Conservation (phyloP, 2,329 filamentous ascomycete species). For the Scopulariopsis brevicaulis region DNA sequence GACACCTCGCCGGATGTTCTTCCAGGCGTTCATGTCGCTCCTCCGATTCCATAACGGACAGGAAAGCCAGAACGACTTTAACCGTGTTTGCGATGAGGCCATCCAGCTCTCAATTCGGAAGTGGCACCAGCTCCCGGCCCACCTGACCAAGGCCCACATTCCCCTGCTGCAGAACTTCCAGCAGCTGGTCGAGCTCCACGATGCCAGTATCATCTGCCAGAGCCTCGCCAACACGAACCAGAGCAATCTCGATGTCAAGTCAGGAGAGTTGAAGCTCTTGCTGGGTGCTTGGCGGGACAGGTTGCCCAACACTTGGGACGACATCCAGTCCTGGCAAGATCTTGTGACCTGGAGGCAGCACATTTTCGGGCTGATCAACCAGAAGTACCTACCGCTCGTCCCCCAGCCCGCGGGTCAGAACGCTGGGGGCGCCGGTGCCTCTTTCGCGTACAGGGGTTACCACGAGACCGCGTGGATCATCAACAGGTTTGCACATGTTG, state of each 20-base stretch:
- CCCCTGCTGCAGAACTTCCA: constrained; percentile 96
- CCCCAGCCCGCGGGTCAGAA: constrained; percentile 66
- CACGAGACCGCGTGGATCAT: constrained; percentile 99
- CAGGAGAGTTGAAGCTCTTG: constrained; percentile 86
- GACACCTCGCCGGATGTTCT: constrained; percentile 87
- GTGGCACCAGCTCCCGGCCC: constrained; percentile 94
- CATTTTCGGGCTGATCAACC: constrained; percentile 95
- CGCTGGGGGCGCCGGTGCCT: constrained; percentile 78
- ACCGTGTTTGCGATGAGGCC: constrained; percentile 85
- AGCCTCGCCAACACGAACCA: constrained; percentile 79
- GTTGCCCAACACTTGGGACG: constrained; percentile 95
- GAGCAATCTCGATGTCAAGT: constrained; percentile 83
- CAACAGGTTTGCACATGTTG: constrained; percentile 95
- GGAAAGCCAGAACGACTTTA: constrained; percentile 71
- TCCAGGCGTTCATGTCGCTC: constrained; percentile 96
- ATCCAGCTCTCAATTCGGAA: constrained; percentile 96
- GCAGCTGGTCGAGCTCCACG: constrained; percentile 90
- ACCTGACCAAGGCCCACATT: constrained; percentile 90
- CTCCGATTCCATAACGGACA: constrained; percentile 89
- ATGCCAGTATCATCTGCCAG: constrained; percentile 91
- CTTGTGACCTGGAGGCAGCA: constrained; percentile 99
- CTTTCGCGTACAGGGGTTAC: constrained; percentile 92
- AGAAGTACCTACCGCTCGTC: constrained; percentile 77
- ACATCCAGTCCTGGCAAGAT: constrained; percentile 99
- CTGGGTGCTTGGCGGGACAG: constrained; percentile 93